Percentiles rank a stretch among this genome's conserved stretches.
These are phyloP conservation scores for Sphaerulina populicola DNA, from an alignment of 2,329 filamentous ascomycete genomes.

Conservation along the genomic window DNA sequence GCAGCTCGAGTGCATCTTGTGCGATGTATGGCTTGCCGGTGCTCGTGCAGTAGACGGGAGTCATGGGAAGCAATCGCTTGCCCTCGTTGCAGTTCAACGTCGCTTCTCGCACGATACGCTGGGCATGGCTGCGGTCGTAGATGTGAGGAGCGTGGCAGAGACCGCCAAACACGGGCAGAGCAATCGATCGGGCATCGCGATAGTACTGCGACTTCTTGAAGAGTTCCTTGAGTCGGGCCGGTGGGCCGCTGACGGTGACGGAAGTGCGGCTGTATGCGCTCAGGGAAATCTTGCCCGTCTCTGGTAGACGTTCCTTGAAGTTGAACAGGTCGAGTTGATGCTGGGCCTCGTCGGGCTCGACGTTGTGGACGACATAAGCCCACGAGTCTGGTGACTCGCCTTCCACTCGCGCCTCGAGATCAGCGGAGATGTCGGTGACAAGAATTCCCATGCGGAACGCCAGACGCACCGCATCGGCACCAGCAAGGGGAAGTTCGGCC, in stretches of 20 bases:
- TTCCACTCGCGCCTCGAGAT: conserved; percentile 32
- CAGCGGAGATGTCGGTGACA: conserved; percentile 39
- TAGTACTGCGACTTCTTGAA: conserved; percentile 25
- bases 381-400: conserved; percentile 34
- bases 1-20: conserved; percentile 19
- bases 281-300: conserved; percentile 25
- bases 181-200: conserved; percentile 19
- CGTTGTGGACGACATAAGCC: conserved; percentile 38
- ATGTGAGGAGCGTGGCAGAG: conserved; percentile 29
- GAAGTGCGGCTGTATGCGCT: conserved; percentile 26
- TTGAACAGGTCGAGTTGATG: conserved; percentile 35
- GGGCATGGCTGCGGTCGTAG: conserved; percentile 27
- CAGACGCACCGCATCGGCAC: conserved; percentile 37
- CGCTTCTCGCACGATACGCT: conserved; percentile 22
- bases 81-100: conserved; percentile 1
- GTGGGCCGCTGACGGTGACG: conserved; percentile 31
- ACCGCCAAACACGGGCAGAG: conserved; percentile 26
- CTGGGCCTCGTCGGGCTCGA: conserved; percentile 31
- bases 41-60: conserved; percentile 32
- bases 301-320: conserved; percentile 8
- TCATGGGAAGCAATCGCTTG: conserved; percentile 13
- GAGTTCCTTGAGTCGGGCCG: conserved; percentile 24
- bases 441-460: conserved; percentile 44
- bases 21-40: conserved; percentile 28
- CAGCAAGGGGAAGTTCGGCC: conserved; percentile 36